Evolutionary conservation across 257 asterid genomes (phyloP).

Genomic region (Plantago major): DNA sequence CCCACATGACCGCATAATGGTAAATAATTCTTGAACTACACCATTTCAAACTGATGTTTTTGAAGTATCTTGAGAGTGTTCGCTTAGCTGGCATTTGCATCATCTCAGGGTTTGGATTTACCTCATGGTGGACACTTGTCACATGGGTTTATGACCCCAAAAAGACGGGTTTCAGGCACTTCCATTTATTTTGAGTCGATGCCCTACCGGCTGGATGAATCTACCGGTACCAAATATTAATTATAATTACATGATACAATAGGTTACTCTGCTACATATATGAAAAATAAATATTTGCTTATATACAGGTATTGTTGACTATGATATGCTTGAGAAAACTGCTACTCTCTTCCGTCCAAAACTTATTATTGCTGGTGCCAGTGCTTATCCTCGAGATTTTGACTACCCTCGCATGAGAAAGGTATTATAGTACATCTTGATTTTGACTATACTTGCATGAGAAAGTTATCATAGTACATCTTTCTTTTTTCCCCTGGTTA

Average conservation of each 20-base stretch:
- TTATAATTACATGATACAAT: neutral
- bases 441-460: neutral
- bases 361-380: slow-evolving; percentile 92
- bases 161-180: slow-evolving; percentile 90
- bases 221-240: slow-evolving; percentile 51
- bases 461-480: neutral
- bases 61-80: slow-evolving; percentile 2
- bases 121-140: slow-evolving; percentile 97
- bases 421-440: slow-evolving; percentile 28
- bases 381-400: slow-evolving; percentile 95
- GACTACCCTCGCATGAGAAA: slow-evolving; percentile 87
- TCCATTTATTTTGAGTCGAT: slow-evolving; percentile 91
- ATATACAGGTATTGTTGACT: slow-evolving; percentile 74
- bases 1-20: slow-evolving; percentile 95
- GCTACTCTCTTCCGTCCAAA: slow-evolving; percentile 87
- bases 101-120: slow-evolving; percentile 79
- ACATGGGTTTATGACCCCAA: slow-evolving; percentile 96
- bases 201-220: slow-evolving; percentile 90
- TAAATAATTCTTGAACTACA: slow-evolving; percentile 14
- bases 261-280: neutral
- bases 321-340: slow-evolving; percentile 89
- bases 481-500: neutral
- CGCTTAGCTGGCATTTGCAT: slow-evolving; percentile 13
- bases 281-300: slow-evolving; percentile 4
- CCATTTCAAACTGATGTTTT: neutral